Evolutionary conservation across 495 filamentous ascomycete species (phyloP), one percentile per base, ranked within the genome.

Genomic region (Aspergillus indologenus): DNA sequence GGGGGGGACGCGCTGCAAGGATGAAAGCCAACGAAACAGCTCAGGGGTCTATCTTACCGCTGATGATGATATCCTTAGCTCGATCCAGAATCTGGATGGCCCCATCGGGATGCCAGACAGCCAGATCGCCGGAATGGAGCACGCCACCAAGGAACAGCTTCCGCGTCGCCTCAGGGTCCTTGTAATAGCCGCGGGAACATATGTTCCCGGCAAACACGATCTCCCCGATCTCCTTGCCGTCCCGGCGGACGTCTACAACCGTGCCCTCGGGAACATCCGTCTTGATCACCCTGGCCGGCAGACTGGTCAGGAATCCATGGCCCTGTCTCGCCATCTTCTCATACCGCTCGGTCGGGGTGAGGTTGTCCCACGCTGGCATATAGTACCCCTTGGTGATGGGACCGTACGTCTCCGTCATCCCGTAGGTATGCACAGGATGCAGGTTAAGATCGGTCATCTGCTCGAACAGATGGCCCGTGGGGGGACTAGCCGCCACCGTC

Each of bases 61-160:
- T 96, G 59, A 98, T 98, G 52, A 98, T 98, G 47, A 98, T 97
- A 69, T 98, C 94, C 76, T 98, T 98, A 4, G 90, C 90, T 40
- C 94, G 81, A 71, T 98, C 94, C 60, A 95, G 78, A 61, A 98
- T 96, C 77, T 97, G 90, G 46, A 92, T 84, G 50, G 89, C 86
- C 1, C 93, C 92, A 66, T 98, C 92, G 0, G 87, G 80, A 68
- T 96, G 89, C 88, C 88, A 90, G 5, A 98, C 92, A 5, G 94
- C 94, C 56, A 98, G 72, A 67, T 98, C 94, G 0, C 95, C 94
- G 12, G 88, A 90, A 70, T 96, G 95, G 48, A 91, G 73, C 20
- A 87, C 91, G 15, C 94, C 95, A 7, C 95, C 95, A 0, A 81
- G 85, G 69, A 95, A 98, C 19, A 98, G 75, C 79, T 91, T 96